A percentile compares a stretch with the other conserved stretches of the same genome.
These are phyloP conservation scores for Lindgomyces ingoldianus DNA, from an alignment of 495 filamentous ascomycete genomes.

Conservation along the genomic window DNA sequence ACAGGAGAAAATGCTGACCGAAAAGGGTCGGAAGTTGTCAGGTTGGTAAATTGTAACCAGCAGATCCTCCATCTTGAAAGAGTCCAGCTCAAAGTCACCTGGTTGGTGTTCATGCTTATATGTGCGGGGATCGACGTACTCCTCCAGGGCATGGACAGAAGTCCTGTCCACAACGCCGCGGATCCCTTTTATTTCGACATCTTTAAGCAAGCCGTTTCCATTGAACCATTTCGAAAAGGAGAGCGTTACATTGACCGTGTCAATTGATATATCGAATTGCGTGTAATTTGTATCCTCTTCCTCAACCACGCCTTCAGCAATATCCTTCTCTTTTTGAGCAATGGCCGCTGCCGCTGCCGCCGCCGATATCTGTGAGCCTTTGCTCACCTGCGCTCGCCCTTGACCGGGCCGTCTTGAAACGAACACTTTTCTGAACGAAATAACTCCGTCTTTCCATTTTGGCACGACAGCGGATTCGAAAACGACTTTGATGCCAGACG, in stretches of 20 bases:
- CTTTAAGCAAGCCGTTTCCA: slow-evolving; percentile 84
- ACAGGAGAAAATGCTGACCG: slow-evolving; percentile 91
- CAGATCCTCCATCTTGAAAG: slow-evolving; percentile 93
- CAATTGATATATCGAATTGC: slow-evolving; percentile 93
- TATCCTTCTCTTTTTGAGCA: slow-evolving; percentile 54
- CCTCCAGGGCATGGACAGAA: slow-evolving; percentile 67
- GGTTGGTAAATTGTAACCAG: slow-evolving; percentile 92
- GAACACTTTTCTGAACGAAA: slow-evolving; percentile 95
- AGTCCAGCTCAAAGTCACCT: slow-evolving; percentile 94
- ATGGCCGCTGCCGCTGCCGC: slow-evolving; percentile 68
- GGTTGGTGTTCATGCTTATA: slow-evolving; percentile 85
- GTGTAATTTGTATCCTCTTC: slow-evolving; percentile 96
- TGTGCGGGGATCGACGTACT: slow-evolving; percentile 78
- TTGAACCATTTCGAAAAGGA: slow-evolving; percentile 98
- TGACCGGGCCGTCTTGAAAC: slow-evolving; percentile 89
- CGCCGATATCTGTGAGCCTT: slow-evolving; percentile 85
- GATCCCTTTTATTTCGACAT: slow-evolving; percentile 94
- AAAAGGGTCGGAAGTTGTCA: slow-evolving; percentile 84
- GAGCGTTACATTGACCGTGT: slow-evolving; percentile 94
- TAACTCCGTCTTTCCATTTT: slow-evolving; percentile 89
- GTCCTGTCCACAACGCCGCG: slow-evolving; percentile 93
- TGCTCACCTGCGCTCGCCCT: slow-evolving; percentile 71
- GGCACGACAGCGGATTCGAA: slow-evolving; percentile 98
- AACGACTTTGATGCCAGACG: slow-evolving; percentile 90
- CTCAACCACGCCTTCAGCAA: slow-evolving; percentile 51